These are phyloP conservation scores for Firmiana major DNA, from an alignment of 345 rosid genomes.

Conservation along the genomic window DNA sequence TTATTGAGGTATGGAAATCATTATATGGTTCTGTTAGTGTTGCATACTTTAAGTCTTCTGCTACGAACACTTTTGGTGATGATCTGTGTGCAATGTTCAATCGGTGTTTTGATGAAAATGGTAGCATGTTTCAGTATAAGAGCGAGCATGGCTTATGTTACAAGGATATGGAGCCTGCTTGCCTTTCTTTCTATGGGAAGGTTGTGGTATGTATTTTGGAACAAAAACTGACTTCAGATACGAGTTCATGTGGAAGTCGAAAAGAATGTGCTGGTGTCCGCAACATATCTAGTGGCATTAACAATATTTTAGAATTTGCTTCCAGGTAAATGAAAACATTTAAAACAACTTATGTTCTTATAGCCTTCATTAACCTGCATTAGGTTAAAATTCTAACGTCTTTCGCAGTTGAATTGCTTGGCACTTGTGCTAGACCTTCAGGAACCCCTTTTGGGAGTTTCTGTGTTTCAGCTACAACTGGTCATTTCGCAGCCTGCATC, in stretches of 20 bases:
- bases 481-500: not conserved
- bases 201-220: slow-evolving; percentile 35
- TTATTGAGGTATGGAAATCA: slow-evolving; percentile 42
- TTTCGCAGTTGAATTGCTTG: not conserved
- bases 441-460: not conserved
- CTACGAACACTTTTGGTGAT: slow-evolving; percentile 25
- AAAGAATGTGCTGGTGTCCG: slow-evolving; percentile 7
- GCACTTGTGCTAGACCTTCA: not conserved
- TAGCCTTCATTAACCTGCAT: not conserved
- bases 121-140: slow-evolving; percentile 17
- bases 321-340: slow-evolving; percentile 33
- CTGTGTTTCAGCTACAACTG: not conserved
- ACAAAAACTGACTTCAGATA: slow-evolving; percentile 22
- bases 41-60: slow-evolving; percentile 15
- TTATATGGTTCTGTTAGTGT: slow-evolving; percentile 35
- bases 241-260: slow-evolving; percentile 16
- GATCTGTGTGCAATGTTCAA: slow-evolving; percentile 31
- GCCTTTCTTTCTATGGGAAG: slow-evolving; percentile 31
- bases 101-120: slow-evolving; percentile 23
- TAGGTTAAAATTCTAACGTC: not conserved
- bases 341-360: not conserved
- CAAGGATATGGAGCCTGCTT: slow-evolving; percentile 19
- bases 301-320: slow-evolving; percentile 25
- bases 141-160: slow-evolving; percentile 21
- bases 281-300: slow-evolving; percentile 4